Base-by-base conservation (phyloP, 106 monocot genomes). In the Dioscorea alata region DNA sequence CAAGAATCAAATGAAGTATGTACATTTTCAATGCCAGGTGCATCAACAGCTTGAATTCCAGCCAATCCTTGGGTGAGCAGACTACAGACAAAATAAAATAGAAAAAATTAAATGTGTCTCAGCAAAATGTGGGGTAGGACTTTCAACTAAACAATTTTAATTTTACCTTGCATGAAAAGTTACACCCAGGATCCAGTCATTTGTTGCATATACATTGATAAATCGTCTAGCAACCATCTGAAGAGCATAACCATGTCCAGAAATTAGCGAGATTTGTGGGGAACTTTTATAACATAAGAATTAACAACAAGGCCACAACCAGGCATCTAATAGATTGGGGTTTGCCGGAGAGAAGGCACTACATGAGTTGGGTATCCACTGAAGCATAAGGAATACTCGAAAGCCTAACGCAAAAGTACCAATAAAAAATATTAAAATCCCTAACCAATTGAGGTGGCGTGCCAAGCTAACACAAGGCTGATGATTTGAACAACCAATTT, bases 111-210 rank as follows among this genome's bases (percentile, higher is more conserved):
- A 15, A 52, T n/a, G 23, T 18, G 1, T 54, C 15, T 54, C 13
- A 54, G 57, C 49, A 63, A 9, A 70, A 33, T 42, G 9, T 42
- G 42, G 31, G 61, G 10, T 12, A 63, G 5, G 34, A 63, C 23
- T 34, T 50, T 28, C n/a, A 42, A 19, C 34, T 14, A 52, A 10
- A 69, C 14, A 52, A 60, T 24, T 50, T 54, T 32, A n/a, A 24
- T 64, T 53, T 24, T 86, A 95, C 94, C 91, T 95, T 59, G 94
- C 94, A 54, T 91, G 90, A 34, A 95, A 95, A 13, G 88, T 78
- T 12, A 91, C 60, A 49, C 94, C 94, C 67, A 95, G 91, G 48
- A 95, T 86, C 94, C 94, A 95, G 58, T 95, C 94, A 73, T 91
- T 95, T 32, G 88, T 80, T 0, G 94, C 91, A 69, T 77, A 95